A percentile compares a stretch with the other conserved stretches of the same genome.
Evolutionary conservation across 2,329 filamentous ascomycete species (phyloP).

Genomic region (Sporothrix pallida): DNA sequence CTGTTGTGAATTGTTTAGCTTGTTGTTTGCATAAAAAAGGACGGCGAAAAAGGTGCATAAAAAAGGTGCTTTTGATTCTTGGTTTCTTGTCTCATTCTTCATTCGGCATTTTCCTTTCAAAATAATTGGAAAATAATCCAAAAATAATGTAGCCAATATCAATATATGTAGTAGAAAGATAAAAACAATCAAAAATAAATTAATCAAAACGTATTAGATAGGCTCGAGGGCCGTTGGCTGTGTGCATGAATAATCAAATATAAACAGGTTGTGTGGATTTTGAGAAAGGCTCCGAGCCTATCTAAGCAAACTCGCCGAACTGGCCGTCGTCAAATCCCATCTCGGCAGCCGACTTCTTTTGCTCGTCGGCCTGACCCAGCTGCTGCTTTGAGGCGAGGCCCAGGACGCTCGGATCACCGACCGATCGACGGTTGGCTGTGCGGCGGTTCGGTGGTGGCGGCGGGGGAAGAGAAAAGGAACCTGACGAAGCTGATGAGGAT

Average conservation of each 20-base stretch:
- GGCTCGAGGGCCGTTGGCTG: not conserved
- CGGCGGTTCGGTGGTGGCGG: conserved; percentile 65
- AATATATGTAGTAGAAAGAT: not conserved
- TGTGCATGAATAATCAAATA: conserved; percentile 6
- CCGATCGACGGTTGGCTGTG: conserved; percentile 42
- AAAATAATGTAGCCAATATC: not conserved
- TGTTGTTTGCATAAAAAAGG: not conserved
- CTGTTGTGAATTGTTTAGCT: not conserved
- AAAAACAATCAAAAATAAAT: not conserved
- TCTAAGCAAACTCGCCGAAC: conserved; percentile 78
- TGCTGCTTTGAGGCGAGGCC: conserved; percentile 26
- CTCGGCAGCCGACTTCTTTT: conserved; percentile 58
- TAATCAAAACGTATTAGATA: not conserved
- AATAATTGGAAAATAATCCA: not conserved
- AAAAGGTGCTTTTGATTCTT: conserved; percentile 18
- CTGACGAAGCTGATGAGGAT: conserved; percentile 63
- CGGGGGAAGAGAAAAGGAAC: conserved; percentile 57
- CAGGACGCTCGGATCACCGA: conserved; percentile 35
- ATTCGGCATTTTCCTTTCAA: not conserved
- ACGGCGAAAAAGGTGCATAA: conserved; percentile 4
- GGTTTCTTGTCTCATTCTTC: not conserved
- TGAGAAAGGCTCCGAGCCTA: not conserved
- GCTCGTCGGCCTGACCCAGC: conserved; percentile 50
- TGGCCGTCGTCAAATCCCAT: conserved; percentile 86
- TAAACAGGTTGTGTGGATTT: not conserved